Conservation (phyloP, 331 rosid species). For the Pyracantha coccinea region DNA sequence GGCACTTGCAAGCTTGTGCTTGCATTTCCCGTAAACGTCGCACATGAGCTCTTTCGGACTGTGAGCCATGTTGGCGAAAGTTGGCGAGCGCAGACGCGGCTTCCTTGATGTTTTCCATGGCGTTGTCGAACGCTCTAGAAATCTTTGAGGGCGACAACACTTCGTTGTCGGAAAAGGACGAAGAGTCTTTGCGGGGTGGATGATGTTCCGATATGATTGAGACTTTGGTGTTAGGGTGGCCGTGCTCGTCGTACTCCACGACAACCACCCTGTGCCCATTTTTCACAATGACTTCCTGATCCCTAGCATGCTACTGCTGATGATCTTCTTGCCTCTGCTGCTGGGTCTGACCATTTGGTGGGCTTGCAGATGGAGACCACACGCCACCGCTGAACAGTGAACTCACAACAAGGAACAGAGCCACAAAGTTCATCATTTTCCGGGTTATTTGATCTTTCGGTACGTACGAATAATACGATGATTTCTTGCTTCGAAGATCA, state of each 20-base stretch:
- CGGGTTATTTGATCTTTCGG: no score
- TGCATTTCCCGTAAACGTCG: constrained; percentile 65
- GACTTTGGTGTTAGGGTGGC: constrained; percentile 45
- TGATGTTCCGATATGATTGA: constrained; percentile 35
- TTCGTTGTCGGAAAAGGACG: background rate
- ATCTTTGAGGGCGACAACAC: background rate
- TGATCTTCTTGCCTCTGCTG: background rate
- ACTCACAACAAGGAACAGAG: constrained; percentile 13
- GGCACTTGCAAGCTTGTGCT: constrained; percentile 34
- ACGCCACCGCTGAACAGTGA: constrained; percentile 12
- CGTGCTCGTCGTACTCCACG: constrained; percentile 41
- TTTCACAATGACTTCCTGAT: constrained; percentile 30
- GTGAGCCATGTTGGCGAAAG: constrained; percentile 15
- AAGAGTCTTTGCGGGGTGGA: background rate
- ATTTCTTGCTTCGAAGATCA: background rate
- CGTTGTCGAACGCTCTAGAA: background rate
- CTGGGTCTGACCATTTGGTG: background rate
- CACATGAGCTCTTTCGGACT: constrained; percentile 45
- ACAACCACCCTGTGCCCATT: constrained; percentile 56
- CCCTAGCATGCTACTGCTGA: background rate
- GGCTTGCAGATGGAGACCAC: constrained; percentile 46
- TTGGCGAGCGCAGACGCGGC: constrained; percentile 30
- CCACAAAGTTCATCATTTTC: constrained; percentile 18
- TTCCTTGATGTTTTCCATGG: constrained; percentile 25
- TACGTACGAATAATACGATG: background rate